These are phyloP conservation scores for Hymenoscyphus albidus DNA, from an alignment of 2,329 filamentous ascomycete genomes.

Conservation along the genomic window DNA sequence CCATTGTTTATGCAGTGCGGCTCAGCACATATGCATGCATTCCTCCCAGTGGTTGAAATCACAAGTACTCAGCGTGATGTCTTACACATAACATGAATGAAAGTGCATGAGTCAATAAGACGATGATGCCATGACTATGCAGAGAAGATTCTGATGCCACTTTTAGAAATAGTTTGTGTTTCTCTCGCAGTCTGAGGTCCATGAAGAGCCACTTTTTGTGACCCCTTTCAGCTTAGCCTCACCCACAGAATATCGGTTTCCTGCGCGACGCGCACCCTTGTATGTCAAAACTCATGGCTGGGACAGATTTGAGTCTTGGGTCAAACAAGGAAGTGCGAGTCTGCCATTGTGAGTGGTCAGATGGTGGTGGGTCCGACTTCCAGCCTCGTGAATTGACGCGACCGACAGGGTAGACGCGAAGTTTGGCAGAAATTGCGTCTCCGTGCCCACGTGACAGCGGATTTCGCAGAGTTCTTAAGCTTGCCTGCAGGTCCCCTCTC, in stretches of 20 bases:
- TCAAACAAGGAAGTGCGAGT: neutral
- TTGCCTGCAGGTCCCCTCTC: neutral
- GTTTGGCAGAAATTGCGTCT: neutral
- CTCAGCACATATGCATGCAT: too few relatives aligned
- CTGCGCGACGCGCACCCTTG: neutral
- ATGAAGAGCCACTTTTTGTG: neutral
- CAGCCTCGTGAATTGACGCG: neutral
- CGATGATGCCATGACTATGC: constrained; percentile 1
- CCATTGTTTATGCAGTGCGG: too few relatives aligned
- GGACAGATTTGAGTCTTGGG: neutral
- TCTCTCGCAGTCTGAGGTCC: neutral
- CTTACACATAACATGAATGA: neutral
- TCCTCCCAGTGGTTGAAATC: neutral
- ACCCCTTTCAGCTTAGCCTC: neutral
- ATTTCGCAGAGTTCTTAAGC: neutral
- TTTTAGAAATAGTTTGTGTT: neutral
- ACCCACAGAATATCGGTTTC: neutral
- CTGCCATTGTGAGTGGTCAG: neutral
- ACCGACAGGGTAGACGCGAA: neutral
- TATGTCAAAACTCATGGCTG: neutral
- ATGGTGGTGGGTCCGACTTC: neutral
- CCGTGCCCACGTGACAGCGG: neutral
- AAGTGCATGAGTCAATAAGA: neutral
- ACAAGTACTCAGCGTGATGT: neutral
- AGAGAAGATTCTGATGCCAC: neutral